Evolutionary conservation across 805 yeast species (phyloP).

Genomic region (Osmozyma mogii): DNA sequence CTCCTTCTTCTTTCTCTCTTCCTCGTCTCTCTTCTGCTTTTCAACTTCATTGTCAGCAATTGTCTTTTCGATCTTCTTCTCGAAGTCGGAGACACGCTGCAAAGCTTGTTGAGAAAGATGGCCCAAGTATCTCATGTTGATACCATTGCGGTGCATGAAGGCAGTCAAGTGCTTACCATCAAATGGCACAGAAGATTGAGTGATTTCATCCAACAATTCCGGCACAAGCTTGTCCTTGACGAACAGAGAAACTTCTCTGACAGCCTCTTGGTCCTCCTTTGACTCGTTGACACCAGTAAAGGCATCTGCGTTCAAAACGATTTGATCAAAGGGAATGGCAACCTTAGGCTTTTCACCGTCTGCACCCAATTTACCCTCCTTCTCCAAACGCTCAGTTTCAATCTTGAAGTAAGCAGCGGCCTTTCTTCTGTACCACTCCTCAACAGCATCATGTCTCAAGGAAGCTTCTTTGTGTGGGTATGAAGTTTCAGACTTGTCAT

Average conservation of each 20-base stretch:
- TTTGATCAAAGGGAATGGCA: conserved; percentile 44
- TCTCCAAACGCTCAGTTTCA: conserved; percentile 40
- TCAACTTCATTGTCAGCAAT: conserved; percentile 20
- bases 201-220: conserved; percentile 49
- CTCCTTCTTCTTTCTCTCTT: conserved; percentile 9
- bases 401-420: conserved; percentile 44
- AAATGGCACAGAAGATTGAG: conserved; percentile 55
- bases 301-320: conserved; percentile 74
- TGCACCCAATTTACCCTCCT: conserved; percentile 21
- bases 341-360: conserved; percentile 41
- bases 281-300: conserved; percentile 38
- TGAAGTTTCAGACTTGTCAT: conserved; percentile 30
- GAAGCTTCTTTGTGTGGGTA: conserved; percentile 81
- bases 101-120: conserved; percentile 35
- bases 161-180: conserved; percentile 73
- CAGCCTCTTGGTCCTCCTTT: conserved; percentile 52
- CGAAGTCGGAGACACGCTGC: conserved; percentile 11
- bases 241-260: conserved; percentile 61
- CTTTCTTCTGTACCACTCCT: conserved; percentile 78
- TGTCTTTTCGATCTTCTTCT: conserved; percentile 14
- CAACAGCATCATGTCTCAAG: conserved; percentile 81
- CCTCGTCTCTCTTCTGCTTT: conserved; percentile 14
- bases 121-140: conserved; percentile 86
- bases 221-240: conserved; percentile 55
- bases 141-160: conserved; percentile 70